A percentile compares a stretch with the other conserved stretches of the same genome.
Conservation (phyloP, 179 eudicot species). For the Sideroxylon spinosum region DNA sequence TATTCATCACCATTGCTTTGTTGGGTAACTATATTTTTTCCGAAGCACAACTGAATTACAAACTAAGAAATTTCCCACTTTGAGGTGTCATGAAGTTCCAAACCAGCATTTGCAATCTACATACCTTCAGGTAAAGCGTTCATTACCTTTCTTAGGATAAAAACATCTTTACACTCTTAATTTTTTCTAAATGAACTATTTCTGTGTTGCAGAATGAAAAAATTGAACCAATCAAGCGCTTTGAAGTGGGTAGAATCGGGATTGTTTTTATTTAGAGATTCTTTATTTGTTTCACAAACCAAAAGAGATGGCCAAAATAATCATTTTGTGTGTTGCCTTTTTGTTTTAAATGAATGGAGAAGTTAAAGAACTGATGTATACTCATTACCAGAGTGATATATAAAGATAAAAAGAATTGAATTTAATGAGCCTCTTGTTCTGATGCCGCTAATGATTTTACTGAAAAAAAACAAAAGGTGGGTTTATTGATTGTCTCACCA, state of each 20-base stretch:
- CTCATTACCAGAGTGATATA: constrained; percentile 28
- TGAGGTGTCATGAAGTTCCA: background rate
- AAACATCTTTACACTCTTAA: background rate
- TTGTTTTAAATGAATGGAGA: constrained; percentile 26
- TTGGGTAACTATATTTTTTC: constrained; percentile 5
- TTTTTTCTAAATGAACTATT: background rate
- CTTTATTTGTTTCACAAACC: constrained; percentile 27
- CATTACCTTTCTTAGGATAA: background rate
- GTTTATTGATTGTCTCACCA: constrained; percentile 27
- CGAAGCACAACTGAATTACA: constrained; percentile 9
- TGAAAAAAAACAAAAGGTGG: constrained; percentile 21
- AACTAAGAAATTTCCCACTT: constrained; percentile 9
- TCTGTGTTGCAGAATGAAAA: constrained; percentile 26
- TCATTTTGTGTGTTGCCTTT: constrained; percentile 30
- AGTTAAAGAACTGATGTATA: constrained; percentile 28
- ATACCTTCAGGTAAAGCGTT: constrained; percentile 5
- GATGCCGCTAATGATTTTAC: constrained; percentile 30
- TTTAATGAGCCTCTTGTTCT: constrained; percentile 15
- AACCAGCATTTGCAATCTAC: background rate
- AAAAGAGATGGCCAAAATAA: constrained; percentile 27
- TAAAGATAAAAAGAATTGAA: constrained; percentile 6
- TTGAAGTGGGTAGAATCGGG: constrained; percentile 24
- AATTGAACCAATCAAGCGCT: background rate
- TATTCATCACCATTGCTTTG: constrained; percentile 3
- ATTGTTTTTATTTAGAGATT: constrained; percentile 26